Conservation (phyloP, 2,329 filamentous ascomycete genomes). For the Paraconiothyrium sp. region DNA sequence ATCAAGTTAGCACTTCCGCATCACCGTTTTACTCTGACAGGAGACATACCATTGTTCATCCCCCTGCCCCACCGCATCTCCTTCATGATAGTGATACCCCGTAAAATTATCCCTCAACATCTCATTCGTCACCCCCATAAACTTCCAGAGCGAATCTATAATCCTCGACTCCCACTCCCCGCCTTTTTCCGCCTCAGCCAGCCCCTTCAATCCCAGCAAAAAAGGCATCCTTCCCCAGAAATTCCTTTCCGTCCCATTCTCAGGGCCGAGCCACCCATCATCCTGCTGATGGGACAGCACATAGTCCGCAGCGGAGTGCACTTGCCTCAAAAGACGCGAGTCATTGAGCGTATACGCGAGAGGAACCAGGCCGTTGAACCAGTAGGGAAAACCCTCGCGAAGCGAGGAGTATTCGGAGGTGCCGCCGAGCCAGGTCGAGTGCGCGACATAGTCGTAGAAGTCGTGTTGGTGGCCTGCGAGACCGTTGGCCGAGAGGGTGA, state of each 20-base stretch:
- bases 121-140: constrained; percentile 59
- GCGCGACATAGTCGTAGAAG: constrained; percentile 65
- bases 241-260: constrained; percentile 56
- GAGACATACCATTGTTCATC: constrained; percentile 12
- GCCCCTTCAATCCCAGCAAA: constrained; percentile 61
- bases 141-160: constrained; percentile 61
- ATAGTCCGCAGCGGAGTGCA: constrained; percentile 56
- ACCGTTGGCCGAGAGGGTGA: constrained; percentile 60
- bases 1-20: neutral
- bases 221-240: constrained; percentile 65
- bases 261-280: constrained; percentile 69
- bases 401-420: constrained; percentile 62
- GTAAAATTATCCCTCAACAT: constrained; percentile 66
- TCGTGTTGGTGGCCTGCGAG: constrained; percentile 64
- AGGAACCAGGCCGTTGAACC: constrained; percentile 67
- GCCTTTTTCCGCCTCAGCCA: constrained; percentile 58
- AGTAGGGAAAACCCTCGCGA: constrained; percentile 67
- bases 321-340: constrained; percentile 60
- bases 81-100: constrained; percentile 41
- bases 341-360: constrained; percentile 63
- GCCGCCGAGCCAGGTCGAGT: constrained; percentile 64
- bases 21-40: neutral
- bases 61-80: constrained; percentile 6
- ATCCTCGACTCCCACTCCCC: constrained; percentile 54
- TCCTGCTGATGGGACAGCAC: constrained; percentile 59